These are phyloP conservation scores for Torulaspora delbrueckii DNA, from an alignment of 805 yeast genomes.

Conservation along the genomic window DNA sequence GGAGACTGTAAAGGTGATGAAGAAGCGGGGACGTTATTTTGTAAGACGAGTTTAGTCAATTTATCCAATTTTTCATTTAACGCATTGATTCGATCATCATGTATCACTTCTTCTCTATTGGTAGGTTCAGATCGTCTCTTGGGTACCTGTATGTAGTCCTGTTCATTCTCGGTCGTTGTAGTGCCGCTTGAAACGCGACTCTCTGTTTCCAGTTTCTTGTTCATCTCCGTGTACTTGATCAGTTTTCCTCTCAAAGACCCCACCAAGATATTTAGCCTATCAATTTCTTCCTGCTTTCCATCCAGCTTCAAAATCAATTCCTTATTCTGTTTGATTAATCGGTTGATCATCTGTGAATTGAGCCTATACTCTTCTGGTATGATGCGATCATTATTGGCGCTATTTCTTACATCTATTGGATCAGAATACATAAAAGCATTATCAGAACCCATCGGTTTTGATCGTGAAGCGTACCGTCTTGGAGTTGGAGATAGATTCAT, in stretches of 20 bases:
- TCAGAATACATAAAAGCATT: slow-evolving; percentile 12
- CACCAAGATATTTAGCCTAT: slow-evolving; percentile 32
- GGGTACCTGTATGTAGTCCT: slow-evolving; percentile 23
- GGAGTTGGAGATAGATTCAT: slow-evolving; percentile 34
- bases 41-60: slow-evolving; percentile 16
- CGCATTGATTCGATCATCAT: slow-evolving; percentile 19
- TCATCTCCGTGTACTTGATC: slow-evolving; percentile 35
- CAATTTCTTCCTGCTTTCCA: slow-evolving; percentile 29
- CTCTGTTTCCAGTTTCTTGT: slow-evolving; percentile 15
- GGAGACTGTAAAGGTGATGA: slow-evolving; percentile 10
- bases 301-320: slow-evolving; percentile 33
- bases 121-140: slow-evolving; percentile 11
- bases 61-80: slow-evolving; percentile 19
- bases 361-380: slow-evolving; percentile 36
- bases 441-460: slow-evolving; percentile 3
- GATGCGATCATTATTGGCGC: slow-evolving; percentile 19
- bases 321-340: slow-evolving; percentile 37
- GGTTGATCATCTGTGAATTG: slow-evolving; percentile 38
- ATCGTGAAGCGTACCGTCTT: slow-evolving; percentile 24
- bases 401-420: slow-evolving; percentile 5
- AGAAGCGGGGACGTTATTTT: slow-evolving; percentile 1
- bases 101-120: slow-evolving; percentile 2
- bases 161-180: slow-evolving; percentile 18
- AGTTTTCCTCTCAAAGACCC: slow-evolving; percentile 35
- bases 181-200: slow-evolving; percentile 7